phyloP scores from a whole-genome alignment of 2,329 filamentous ascomycete species.

The Lithohypha guttulata region DNA sequence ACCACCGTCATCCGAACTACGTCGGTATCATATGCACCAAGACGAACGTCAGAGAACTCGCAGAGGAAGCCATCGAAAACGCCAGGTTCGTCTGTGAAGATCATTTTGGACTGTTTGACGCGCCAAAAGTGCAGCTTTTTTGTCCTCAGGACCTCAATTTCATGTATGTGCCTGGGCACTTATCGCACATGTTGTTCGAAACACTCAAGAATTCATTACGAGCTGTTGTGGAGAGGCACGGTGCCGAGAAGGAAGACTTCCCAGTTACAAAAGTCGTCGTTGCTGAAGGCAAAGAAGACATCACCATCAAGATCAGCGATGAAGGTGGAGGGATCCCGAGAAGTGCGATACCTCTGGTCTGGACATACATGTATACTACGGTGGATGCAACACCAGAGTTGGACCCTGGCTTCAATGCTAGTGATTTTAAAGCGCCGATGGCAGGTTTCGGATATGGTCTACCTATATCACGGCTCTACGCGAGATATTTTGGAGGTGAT shows the following conservation, averaged over 20 bases:
- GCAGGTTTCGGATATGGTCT: constrained; percentile 97
- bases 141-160: constrained; percentile 92
- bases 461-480: constrained; percentile 87
- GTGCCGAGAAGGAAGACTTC: constrained; percentile 90
- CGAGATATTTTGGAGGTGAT: constrained; percentile 93
- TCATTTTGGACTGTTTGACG: constrained; percentile 94
- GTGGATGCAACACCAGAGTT: constrained; percentile 90
- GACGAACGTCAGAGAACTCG: constrained; percentile 89
- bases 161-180: constrained; percentile 98
- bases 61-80: constrained; percentile 95
- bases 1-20: constrained; percentile 81
- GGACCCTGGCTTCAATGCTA: constrained; percentile 97
- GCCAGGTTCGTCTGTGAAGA: constrained; percentile 98
- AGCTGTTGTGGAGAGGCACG: constrained; percentile 90
- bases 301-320: constrained; percentile 96
- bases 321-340: constrained; percentile 93
- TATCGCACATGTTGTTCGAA: constrained; percentile 99
- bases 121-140: constrained; percentile 90
- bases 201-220: constrained; percentile 96
- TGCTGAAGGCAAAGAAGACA: constrained; percentile 94
- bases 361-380: constrained; percentile 99
- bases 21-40: constrained; percentile 99
- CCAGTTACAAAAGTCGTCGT: constrained; percentile 96
- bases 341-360: constrained; percentile 90
- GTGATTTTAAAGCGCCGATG: constrained; percentile 98